A percentile compares a stretch with the other conserved stretches of the same genome.
Conservation (phyloP, 1,284 basidiomycete species). For the Ustilago loliicola region DNA sequence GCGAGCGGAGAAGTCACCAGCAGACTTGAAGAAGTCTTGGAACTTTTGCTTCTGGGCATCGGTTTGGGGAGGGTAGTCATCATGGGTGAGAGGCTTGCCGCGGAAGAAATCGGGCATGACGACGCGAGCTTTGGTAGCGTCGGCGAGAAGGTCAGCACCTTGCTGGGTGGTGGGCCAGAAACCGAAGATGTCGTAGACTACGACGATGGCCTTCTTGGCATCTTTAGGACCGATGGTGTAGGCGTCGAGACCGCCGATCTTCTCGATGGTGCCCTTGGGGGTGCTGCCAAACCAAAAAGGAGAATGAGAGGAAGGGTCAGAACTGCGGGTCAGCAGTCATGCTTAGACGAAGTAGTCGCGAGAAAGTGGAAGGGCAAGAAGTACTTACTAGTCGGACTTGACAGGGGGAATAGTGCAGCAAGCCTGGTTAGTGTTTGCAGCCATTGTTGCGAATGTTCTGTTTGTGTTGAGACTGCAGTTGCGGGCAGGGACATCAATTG, state of each 20-base stretch:
- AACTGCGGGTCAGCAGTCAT: neutral
- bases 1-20: conserved; percentile 72
- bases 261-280: conserved; percentile 71
- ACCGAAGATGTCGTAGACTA: conserved; percentile 79
- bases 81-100: conserved; percentile 73
- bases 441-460: conserved; percentile 41
- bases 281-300: conserved; percentile 40
- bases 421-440: conserved; percentile 67
- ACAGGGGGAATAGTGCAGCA: conserved; percentile 73
- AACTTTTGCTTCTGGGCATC: conserved; percentile 73
- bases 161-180: conserved; percentile 73
- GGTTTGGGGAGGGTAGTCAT: conserved; percentile 74
- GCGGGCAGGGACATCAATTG: neutral
- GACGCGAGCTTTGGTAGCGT: conserved; percentile 71
- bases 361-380: neutral
- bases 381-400: conserved; percentile 71
- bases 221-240: conserved; percentile 70
- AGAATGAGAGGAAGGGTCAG: neutral
- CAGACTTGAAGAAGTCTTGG: conserved; percentile 71
- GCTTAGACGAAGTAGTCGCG: neutral
- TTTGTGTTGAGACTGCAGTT: conserved; percentile 16
- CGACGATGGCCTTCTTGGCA: conserved; percentile 75
- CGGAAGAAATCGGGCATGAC: conserved; percentile 80
- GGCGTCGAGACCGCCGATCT: conserved; percentile 53
- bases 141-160: conserved; percentile 76